Percentiles rank a stretch among this genome's conserved stretches.
These are phyloP conservation scores for Phytophthora chlamydospora DNA, from an alignment of 352 stramenopile genomes.

Conservation along the genomic window DNA sequence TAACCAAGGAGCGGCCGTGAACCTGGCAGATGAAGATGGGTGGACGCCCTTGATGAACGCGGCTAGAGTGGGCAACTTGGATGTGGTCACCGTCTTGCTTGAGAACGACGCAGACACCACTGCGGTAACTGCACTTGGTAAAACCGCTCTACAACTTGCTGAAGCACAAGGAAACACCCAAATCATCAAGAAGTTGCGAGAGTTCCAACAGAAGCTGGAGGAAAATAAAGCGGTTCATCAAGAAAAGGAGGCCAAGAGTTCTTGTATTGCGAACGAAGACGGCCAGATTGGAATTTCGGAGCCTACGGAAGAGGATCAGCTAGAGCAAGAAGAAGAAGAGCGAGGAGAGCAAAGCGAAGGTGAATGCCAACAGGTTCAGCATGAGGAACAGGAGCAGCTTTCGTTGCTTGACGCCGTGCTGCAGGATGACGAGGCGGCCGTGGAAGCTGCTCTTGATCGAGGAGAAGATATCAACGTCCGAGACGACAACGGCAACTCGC, in stretches of 20 bases:
- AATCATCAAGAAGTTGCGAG: background rate
- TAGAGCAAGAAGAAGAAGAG: too few species aligned
- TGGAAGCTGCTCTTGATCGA: background rate
- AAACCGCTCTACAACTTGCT: background rate
- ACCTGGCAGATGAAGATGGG: background rate
- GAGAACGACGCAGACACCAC: background rate
- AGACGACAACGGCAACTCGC: background rate
- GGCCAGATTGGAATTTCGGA: too few species aligned
- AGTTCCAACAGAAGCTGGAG: background rate
- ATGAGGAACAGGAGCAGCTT: background rate
- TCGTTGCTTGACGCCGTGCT: background rate
- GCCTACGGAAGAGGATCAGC: too few species aligned
- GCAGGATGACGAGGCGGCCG: background rate
- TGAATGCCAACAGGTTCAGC: too few species aligned
- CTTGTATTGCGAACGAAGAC: too few species aligned
- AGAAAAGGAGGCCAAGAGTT: background rate
- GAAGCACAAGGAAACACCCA: background rate
- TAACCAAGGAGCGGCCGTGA: background rate
- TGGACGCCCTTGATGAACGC: constrained; percentile 3
- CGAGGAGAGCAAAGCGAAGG: too few species aligned
- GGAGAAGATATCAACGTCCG: background rate
- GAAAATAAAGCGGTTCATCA: background rate
- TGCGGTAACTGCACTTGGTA: background rate
- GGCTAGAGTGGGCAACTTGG: background rate
- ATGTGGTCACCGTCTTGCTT: background rate